These are phyloP conservation scores for Chrysoporthe puriensis DNA, from an alignment of 2,329 filamentous ascomycete genomes.

Conservation along the genomic window DNA sequence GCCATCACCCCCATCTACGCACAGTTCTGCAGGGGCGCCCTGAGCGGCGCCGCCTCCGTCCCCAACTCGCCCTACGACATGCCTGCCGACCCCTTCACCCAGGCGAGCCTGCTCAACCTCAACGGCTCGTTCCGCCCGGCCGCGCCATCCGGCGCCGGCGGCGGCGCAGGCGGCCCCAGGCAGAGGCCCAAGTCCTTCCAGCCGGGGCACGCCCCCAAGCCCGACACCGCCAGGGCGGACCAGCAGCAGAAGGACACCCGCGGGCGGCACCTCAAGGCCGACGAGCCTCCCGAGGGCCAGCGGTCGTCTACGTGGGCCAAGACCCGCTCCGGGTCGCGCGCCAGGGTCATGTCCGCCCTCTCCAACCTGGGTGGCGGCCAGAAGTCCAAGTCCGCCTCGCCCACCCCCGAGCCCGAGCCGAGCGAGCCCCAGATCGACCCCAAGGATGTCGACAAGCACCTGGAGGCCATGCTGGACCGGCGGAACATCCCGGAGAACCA, in stretches of 20 bases:
- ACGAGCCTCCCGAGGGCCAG: conserved; percentile 19
- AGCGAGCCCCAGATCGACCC: conserved; percentile 58
- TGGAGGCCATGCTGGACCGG: conserved; percentile 73
- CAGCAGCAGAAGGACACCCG: conserved; percentile 26
- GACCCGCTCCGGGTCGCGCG: conserved; percentile 47
- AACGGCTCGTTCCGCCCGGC: conserved; percentile 30
- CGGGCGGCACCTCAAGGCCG: conserved; percentile 27
- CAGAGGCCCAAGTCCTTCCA: conserved; percentile 58
- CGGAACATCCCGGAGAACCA: conserved; percentile 94
- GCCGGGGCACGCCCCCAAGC: conserved; percentile 36
- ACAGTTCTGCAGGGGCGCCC: conserved; percentile 62
- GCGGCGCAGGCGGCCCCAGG: conserved; percentile 36
- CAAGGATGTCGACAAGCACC: conserved; percentile 59
- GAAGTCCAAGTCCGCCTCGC: conserved; percentile 40
- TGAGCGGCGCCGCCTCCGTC: conserved; percentile 34
- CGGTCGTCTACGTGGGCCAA: conserved; percentile 34
- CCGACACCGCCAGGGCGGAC: conserved; percentile 30
- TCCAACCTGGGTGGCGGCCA: conserved; percentile 42
- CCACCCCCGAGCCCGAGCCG: conserved; percentile 38
- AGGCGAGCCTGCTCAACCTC: conserved; percentile 26
- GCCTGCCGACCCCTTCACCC: conserved; percentile 23
- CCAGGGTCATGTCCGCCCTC: conserved; percentile 45
- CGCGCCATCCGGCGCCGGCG: conserved; percentile 11
- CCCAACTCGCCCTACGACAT: conserved; percentile 24
- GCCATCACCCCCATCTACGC: conserved; percentile 76